Evolutionary conservation across 345 rosid species (phyloP), one percentile per base, ranked within the genome.

Genomic region (Euphorbia peplus): DNA sequence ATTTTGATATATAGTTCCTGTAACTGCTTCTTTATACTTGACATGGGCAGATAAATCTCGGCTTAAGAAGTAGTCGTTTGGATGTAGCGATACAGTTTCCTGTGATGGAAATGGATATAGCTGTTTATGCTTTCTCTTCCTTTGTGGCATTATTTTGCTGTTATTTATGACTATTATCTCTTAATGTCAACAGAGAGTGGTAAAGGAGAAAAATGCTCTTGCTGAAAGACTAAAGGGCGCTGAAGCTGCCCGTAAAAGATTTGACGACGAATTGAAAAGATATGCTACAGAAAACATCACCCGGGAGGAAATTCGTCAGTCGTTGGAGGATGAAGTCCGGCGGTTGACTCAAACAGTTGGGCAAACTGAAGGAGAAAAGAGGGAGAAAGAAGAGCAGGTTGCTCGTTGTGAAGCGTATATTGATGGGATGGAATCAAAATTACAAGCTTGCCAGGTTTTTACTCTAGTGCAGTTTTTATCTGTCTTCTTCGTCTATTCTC

Each of bases 351-450:
- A 87, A 79, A 90, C 97, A 63, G 86, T 90, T 22, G 97, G 89
- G 70, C 98, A 95, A 78, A 90, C 95, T 24, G 90, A 88, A 84
- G 98, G 87, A 75, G 99, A 95, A 78, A 95, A 89, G 82, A 86
- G 87, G 65, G 88, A 95, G 79, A 95, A 92, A 66, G 98, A 92
- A 71, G 98, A 87, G 80, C 98, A 85, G 79, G 79, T 92, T 78
- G 87, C 93, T 44, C 83, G 98, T 41, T 90, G 96, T 77, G 98
- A 95, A 80, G 91, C 91, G 68, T 89, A 89, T 83, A 89, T 92
- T 63, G 96, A 95, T 76, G 87, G 86, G 77, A 95, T 95, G 99
- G 97, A 83, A 79, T 75, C 98, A 60, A 87, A 83, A 64, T 78
- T 92, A 74, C 95, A 92, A 75, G 82, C 88, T 44, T 95, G 95